Evolutionary conservation across 2,329 filamentous ascomycete genomes (phyloP).

Genomic region (Fusarium verrucosum): DNA sequence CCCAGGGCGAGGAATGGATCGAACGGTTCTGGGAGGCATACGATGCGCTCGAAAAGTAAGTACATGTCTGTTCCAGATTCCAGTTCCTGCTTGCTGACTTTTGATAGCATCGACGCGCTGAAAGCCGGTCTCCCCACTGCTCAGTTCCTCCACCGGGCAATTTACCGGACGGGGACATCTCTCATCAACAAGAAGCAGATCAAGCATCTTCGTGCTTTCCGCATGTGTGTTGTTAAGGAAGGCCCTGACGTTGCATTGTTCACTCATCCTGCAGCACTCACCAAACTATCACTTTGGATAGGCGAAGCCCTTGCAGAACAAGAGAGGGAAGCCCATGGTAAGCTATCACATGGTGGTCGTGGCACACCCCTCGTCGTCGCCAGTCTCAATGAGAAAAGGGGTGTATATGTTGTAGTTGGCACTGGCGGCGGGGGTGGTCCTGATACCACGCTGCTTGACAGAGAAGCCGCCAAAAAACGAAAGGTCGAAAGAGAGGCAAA

Average conservation of each 20-base stretch:
- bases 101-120: conserved; percentile 75
- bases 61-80: conserved; percentile 14
- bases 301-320: conserved; percentile 91
- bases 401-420: conserved; percentile 92
- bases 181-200: conserved; percentile 95
- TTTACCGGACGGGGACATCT: conserved; percentile 89
- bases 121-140: conserved; percentile 82
- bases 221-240: conserved; percentile 95
- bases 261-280: conserved; percentile 89
- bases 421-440: conserved; percentile 87
- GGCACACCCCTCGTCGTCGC: conserved; percentile 91
- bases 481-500: conserved; percentile 71
- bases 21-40: conserved; percentile 76
- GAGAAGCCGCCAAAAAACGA: conserved; percentile 70
- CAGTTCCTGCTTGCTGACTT: conserved; percentile 1
- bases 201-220: conserved; percentile 88
- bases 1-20: conserved; percentile 71
- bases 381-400: conserved; percentile 84
- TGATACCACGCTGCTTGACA: conserved; percentile 73
- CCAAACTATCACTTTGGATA: conserved; percentile 93
- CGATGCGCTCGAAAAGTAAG: conserved; percentile 75
- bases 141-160: conserved; percentile 89
- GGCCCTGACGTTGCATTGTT: conserved; percentile 92
- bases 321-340: conserved; percentile 79
- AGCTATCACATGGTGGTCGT: conserved; percentile 72